A percentile compares a stretch with the other conserved stretches of the same genome.
These are phyloP conservation scores for Debaryomycetaceae sp. DNA, from an alignment of 1,139 yeast genomes.

Conservation along the genomic window DNA sequence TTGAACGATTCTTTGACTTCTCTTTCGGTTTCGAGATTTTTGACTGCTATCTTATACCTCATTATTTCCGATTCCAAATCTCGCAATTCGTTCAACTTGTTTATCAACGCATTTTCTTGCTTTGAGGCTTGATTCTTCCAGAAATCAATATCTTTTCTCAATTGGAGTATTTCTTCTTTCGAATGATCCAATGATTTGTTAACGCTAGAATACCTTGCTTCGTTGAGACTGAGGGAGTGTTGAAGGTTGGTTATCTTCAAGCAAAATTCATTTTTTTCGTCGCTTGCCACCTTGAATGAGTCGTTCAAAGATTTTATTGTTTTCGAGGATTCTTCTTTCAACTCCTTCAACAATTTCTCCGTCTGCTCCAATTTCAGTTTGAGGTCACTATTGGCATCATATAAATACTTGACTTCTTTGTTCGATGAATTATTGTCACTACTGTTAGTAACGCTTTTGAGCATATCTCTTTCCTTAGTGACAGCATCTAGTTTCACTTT, in stretches of 20 bases:
- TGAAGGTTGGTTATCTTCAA: slow-evolving; percentile 27
- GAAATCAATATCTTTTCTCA: slow-evolving; percentile 40
- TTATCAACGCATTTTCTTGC: slow-evolving; percentile 52
- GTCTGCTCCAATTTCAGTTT: slow-evolving; percentile 25
- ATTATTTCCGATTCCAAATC: slow-evolving; percentile 53
- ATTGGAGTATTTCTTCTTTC: slow-evolving; percentile 45
- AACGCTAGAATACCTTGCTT: slow-evolving; percentile 28
- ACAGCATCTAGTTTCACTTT: slow-evolving; percentile 52
- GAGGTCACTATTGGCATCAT: slow-evolving; percentile 28
- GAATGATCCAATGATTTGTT: slow-evolving; percentile 42
- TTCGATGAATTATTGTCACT: slow-evolving; percentile 7
- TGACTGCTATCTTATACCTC: slow-evolving; percentile 43
- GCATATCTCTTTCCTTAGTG: slow-evolving; percentile 63
- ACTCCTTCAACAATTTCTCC: slow-evolving; percentile 27
- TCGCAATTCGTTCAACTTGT: slow-evolving; percentile 55
- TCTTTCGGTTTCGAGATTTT: slow-evolving; percentile 55
- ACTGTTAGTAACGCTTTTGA: slow-evolving; percentile 37
- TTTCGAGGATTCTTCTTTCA: slow-evolving; percentile 25
- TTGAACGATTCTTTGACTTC: slow-evolving; percentile 49
- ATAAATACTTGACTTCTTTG: slow-evolving; percentile 22
- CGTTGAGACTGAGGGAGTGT: slow-evolving; percentile 33
- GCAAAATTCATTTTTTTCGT: slow-evolving; percentile 29
- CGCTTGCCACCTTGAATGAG: slow-evolving; percentile 24
- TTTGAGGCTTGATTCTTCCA: slow-evolving; percentile 55
- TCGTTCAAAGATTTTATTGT: slow-evolving; percentile 24